Percentiles rank a stretch among this genome's conserved stretches.
These are phyloP conservation scores for Stellera chamaejasme DNA, from an alignment of 345 rosid genomes.

Conservation along the genomic window DNA sequence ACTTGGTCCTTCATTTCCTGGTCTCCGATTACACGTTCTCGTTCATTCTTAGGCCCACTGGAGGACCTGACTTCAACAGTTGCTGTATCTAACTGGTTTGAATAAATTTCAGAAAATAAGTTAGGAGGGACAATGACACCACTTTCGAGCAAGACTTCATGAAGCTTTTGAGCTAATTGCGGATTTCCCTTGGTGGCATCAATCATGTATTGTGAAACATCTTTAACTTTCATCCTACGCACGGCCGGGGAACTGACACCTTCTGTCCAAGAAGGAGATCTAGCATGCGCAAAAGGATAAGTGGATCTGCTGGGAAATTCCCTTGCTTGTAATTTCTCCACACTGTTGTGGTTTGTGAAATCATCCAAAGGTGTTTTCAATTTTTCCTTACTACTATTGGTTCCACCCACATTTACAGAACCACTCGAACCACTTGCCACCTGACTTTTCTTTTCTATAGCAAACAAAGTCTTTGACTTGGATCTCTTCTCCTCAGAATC, in stretches of 20 bases:
- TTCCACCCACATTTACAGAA: constrained; percentile 15
- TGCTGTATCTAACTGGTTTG: constrained; percentile 36
- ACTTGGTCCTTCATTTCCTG: constrained; percentile 32
- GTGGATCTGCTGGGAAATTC: constrained; percentile 37
- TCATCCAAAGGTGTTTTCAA: constrained; percentile 23
- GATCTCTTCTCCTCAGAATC: constrained; percentile 49
- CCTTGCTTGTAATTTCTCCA: constrained; percentile 22
- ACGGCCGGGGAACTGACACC: constrained; percentile 88
- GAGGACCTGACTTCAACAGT: constrained; percentile 34
- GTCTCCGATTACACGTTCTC: constrained; percentile 23
- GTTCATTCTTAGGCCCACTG: constrained; percentile 31
- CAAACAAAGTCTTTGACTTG: constrained; percentile 25
- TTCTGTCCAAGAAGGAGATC: constrained; percentile 97
- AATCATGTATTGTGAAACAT: constrained; percentile 89
- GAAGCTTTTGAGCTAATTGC: constrained; percentile 81
- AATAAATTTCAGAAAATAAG: constrained; percentile 60
- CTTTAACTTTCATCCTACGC: constrained; percentile 83
- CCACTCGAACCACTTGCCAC: constrained; percentile 26
- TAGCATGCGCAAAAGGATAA: constrained; percentile 48
- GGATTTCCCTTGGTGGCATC: constrained; percentile 98
- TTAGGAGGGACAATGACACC: constrained; percentile 87
- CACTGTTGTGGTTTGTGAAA: constrained; percentile 19
- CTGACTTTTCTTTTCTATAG: constrained; percentile 33
- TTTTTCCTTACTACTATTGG: constrained; percentile 29
- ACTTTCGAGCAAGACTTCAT: constrained; percentile 87